phyloP scores from a whole-genome alignment of 2,329 filamentous ascomycete species.

The Colletotrichum somersetense region DNA sequence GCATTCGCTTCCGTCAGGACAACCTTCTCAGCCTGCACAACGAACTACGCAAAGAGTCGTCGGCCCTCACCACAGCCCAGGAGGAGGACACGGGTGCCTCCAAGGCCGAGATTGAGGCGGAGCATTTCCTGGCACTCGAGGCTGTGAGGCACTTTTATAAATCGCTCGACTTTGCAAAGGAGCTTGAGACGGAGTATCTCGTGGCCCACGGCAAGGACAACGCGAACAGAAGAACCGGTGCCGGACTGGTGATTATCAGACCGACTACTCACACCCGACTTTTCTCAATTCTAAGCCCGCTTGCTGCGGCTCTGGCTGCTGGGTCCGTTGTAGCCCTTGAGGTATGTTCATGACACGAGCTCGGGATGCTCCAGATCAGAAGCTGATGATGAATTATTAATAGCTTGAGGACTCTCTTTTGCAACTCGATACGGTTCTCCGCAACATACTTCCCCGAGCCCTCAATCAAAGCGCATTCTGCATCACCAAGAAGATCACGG shows the following conservation, averaged over 20 bases:
- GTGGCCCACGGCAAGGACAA: slow-evolving; percentile 41
- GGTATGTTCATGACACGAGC: slow-evolving; percentile 44
- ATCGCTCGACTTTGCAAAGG: slow-evolving; percentile 50
- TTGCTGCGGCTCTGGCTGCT: slow-evolving; percentile 47
- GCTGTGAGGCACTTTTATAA: slow-evolving; percentile 55
- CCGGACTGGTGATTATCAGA: slow-evolving; percentile 46
- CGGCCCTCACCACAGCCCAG: slow-evolving; percentile 55
- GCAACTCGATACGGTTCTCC: slow-evolving; percentile 34
- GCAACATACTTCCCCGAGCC: slow-evolving; percentile 24
- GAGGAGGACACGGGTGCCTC: slow-evolving; percentile 51
- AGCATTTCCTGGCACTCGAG: slow-evolving; percentile 56
- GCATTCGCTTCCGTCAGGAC: slow-evolving; percentile 59
- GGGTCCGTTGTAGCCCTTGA: slow-evolving; percentile 49
- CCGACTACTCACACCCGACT: slow-evolving; percentile 45
- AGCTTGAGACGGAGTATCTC: slow-evolving; percentile 44
- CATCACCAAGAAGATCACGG: slow-evolving; percentile 31
- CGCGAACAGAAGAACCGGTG: slow-evolving; percentile 24
- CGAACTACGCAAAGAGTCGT: slow-evolving; percentile 50
- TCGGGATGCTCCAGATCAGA: background rate
- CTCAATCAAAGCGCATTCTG: slow-evolving; percentile 35
- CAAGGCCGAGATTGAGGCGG: slow-evolving; percentile 49
- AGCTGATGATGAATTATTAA: slow-evolving; percentile 3
- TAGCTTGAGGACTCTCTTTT: slow-evolving; percentile 34
- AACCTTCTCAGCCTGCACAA: slow-evolving; percentile 59
- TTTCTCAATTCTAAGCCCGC: slow-evolving; percentile 46